Base-by-base conservation (phyloP, 352 stramenopile species). In the Phytopythium kandeliae region DNA sequence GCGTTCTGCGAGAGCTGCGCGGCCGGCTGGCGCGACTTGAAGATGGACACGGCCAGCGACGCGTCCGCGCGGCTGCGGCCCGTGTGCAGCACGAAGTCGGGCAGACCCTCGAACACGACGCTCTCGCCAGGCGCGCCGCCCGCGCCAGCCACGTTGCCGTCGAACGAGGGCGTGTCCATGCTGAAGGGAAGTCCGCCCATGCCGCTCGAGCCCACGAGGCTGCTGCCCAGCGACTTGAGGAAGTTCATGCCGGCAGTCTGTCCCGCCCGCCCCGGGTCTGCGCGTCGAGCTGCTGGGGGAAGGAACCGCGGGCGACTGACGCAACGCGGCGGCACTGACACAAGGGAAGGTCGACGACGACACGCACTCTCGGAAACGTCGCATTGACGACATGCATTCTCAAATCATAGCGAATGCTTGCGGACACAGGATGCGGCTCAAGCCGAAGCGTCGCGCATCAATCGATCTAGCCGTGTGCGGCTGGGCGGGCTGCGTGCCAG, bases 181-280 rank as follows among this genome's bases (percentile, higher is more conserved):
- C 68, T 71, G 63, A 84, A 95, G 13, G 84, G 81, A 30, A 95
- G 62, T 1, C 84, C 80, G 42, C 84, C 81, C 21, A 81, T 84
- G 57, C 78, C 65, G 59, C 65, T 85, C 2, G 74, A 53, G 50
- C 78, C 78, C 58, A 92, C 81, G 37, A 90, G 69, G 28, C 77
- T 63, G 33, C 78, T 64, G 25, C 81, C 81, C 25, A 92, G 71
- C 34, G 81, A 86, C 77, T 95, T 95, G 60, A 95, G 76, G 64
- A 95, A 95, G 66, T 95, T 92, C 84, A 95, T 95, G 38, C 31
- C 31, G 38, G n/a, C n/a, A n/a, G n/a, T n/a, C n/a, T n/a, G n/a
- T n/a, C n/a, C n/a, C n/a, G n/a, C n/a, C n/a, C n/a, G n/a, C n/a
- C n/a, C n/a, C n/a, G n/a, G n/a, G n/a, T n/a, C n/a, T n/a, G n/a